Conservation (phyloP, 768 basidiomycete genomes). For the Lanmaoa rubissima region DNA sequence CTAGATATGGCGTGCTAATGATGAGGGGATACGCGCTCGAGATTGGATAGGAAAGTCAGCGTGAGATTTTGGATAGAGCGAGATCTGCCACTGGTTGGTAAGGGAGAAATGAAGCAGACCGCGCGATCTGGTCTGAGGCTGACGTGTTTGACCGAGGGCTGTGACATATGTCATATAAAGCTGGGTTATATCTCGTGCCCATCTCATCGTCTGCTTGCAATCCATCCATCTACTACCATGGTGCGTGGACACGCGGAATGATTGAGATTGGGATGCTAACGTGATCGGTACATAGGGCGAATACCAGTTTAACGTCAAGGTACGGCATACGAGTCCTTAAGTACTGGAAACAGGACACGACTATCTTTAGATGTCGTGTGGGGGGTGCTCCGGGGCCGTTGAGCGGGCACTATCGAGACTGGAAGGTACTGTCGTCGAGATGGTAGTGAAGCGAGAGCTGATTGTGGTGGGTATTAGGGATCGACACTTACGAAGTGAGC, state of each 20-base stretch:
- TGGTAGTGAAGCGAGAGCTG: neutral
- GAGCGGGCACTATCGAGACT: constrained; percentile 70
- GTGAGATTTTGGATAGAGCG: constrained; percentile 15
- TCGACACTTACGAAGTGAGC: constrained; percentile 50
- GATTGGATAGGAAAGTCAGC: neutral
- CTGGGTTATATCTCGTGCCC: too few species aligned
- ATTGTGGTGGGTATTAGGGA: neutral
- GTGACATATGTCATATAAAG: too few species aligned
- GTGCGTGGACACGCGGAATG: constrained; percentile 8
- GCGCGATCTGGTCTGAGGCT: too few species aligned
- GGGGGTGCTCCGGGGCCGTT: constrained; percentile 83
- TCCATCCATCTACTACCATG: constrained; percentile 16
- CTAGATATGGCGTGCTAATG: neutral
- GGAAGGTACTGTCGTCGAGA: constrained; percentile 26
- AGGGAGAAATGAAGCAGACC: too few species aligned
- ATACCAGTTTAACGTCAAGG: constrained; percentile 87
- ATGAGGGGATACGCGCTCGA: neutral
- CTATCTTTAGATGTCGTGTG: constrained; percentile 72
- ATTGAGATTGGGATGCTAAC: constrained; percentile 1
- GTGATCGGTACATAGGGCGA: constrained; percentile 8
- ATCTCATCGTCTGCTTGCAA: neutral
- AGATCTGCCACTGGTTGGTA: neutral
- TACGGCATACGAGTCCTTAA: constrained; percentile 22
- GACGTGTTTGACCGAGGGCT: neutral
- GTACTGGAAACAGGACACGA: neutral